A percentile compares a stretch with the other conserved stretches of the same genome.
Conservation (phyloP, 2,329 filamentous ascomycete genomes). For the Penicillium sp. region DNA sequence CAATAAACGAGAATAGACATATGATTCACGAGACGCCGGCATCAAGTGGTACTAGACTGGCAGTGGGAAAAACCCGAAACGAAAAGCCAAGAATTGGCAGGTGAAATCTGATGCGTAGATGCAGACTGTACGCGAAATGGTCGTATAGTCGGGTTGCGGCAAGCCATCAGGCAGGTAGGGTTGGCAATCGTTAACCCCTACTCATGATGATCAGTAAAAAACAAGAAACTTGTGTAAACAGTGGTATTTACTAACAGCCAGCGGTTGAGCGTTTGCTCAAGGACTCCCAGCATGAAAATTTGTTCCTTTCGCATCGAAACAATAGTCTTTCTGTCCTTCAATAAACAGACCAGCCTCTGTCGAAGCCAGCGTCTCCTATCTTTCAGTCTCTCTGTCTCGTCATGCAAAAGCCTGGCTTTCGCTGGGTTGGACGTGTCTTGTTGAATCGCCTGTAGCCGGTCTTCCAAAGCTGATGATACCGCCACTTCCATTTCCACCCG, state of each 20-base stretch:
- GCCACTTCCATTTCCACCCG: neutral
- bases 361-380: rapidly evolving
- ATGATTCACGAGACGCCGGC: too few relatives aligned
- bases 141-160: neutral
- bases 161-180: too few relatives aligned
- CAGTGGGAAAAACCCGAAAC: too few relatives aligned
- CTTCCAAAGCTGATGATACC: neutral
- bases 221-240: neutral
- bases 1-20: too few relatives aligned
- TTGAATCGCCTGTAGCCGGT: neutral
- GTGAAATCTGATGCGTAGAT: too few relatives aligned
- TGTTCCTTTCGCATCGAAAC: too few relatives aligned
- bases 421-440: too few relatives aligned
- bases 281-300: neutral
- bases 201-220: neutral
- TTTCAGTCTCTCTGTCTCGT: neutral
- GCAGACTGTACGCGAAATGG: neutral
- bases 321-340: neutral
- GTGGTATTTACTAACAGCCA: neutral
- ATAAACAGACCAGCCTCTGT: neutral
- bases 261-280: neutral
- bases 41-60: too few relatives aligned
- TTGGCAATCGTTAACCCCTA: neutral
- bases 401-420: neutral
- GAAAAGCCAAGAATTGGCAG: too few relatives aligned